These are phyloP conservation scores for Ceratocystis destructans DNA, from an alignment of 2,329 filamentous ascomycete species.

Conservation along the genomic window DNA sequence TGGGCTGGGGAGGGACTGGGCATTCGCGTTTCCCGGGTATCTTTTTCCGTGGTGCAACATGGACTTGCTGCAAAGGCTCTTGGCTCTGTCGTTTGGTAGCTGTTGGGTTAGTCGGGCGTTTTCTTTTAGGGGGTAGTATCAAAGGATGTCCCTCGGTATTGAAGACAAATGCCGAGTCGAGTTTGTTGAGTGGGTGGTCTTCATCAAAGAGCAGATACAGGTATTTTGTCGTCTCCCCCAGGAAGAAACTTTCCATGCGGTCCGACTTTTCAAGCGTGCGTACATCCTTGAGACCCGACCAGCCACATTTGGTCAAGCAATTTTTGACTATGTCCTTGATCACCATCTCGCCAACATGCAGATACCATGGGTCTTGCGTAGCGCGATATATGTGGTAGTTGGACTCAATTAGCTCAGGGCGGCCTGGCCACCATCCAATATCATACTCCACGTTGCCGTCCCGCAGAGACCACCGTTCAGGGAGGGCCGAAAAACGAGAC, in stretches of 20 bases:
- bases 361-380: conserved; percentile 88
- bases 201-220: conserved; percentile 82
- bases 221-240: conserved; percentile 94
- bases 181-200: conserved; percentile 70
- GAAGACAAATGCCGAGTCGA: conserved; percentile 83
- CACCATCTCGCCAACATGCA: conserved; percentile 92
- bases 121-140: conserved; percentile 48
- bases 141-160: conserved; percentile 92
- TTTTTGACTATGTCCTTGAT: conserved; percentile 73
- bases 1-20: conserved; percentile 42
- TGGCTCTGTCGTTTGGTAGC: neutral
- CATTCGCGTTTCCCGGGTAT: conserved; percentile 40
- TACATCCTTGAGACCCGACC: conserved; percentile 78
- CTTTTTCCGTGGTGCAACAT: conserved; percentile 3
- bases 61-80: conserved; percentile 8
- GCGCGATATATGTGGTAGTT: conserved; percentile 93
- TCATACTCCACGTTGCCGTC: conserved; percentile 75
- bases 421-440: conserved; percentile 85
- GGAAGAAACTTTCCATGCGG: conserved; percentile 97
- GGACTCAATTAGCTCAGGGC: conserved; percentile 93
- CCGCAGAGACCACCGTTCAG: conserved; percentile 82
- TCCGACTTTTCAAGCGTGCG: conserved; percentile 74
- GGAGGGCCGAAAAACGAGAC: conserved; percentile 86
- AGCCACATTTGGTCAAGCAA: conserved; percentile 84
- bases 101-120: conserved; percentile 5